A percentile compares a stretch with the other conserved stretches of the same genome.
These are phyloP conservation scores for Orobanche coerulescens DNA, from an alignment of 257 asterid genomes.

Conservation along the genomic window DNA sequence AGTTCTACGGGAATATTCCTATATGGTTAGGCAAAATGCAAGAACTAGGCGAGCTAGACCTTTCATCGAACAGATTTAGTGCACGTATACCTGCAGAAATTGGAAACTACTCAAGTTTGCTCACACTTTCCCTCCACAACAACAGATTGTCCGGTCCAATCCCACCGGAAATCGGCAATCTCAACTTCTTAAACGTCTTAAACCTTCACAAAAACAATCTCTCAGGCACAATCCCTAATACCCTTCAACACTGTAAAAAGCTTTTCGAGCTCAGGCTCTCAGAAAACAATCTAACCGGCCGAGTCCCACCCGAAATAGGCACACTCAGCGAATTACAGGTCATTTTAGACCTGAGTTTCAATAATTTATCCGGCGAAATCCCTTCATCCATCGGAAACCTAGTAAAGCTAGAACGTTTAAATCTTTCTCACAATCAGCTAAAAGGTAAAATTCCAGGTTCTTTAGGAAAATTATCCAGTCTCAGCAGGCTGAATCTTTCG, in stretches of 20 bases:
- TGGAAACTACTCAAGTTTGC: constrained; percentile 55
- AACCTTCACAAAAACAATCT: constrained; percentile 61
- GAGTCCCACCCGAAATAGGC: constrained; percentile 60
- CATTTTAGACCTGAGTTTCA: constrained; percentile 68
- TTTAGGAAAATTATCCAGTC: constrained; percentile 60
- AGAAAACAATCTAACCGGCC: constrained; percentile 54
- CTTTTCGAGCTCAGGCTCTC: constrained; percentile 79
- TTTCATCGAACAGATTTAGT: constrained; percentile 57
- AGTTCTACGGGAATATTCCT: constrained; percentile 50
- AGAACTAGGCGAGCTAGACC: constrained; percentile 70
- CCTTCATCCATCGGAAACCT: constrained; percentile 66
- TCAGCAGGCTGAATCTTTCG: constrained; percentile 64
- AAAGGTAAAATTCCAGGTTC: constrained; percentile 55
- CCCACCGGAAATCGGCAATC: constrained; percentile 74
- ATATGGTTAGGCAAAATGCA: constrained; percentile 60
- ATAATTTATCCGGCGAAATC: constrained; percentile 57
- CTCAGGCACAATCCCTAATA: constrained; percentile 51
- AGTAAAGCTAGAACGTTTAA: constrained; percentile 60
- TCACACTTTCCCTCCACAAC: constrained; percentile 53
- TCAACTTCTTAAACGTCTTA: constrained; percentile 57
- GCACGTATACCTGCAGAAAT: constrained; percentile 62
- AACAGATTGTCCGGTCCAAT: constrained; percentile 52
- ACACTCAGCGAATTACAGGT: constrained; percentile 67
- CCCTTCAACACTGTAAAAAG: constrained; percentile 66
- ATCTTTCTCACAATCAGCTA: constrained; percentile 62